Base-by-base conservation (phyloP, 2,329 filamentous ascomycete genomes). In the Berkeleyomyces basicola region DNA sequence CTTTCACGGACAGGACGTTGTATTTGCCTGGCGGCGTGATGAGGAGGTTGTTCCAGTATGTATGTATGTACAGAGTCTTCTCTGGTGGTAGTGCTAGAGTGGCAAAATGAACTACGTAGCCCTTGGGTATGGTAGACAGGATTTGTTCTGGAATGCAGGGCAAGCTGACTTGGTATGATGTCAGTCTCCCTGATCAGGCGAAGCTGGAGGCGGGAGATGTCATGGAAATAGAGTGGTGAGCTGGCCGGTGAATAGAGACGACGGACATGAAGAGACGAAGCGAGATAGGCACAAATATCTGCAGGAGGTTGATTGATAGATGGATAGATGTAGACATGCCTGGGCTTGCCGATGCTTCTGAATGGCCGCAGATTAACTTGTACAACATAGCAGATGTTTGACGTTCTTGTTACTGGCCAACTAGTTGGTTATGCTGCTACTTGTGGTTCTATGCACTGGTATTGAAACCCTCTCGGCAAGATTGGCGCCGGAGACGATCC, bases 121-220 rank as follows among this genome's bases (percentile, higher is more conserved):
- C 23, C 23, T 23, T 23, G 23, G 23, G 23, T 23, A 23, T n/a
- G 42, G 43, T 42, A 11, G 33, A 61, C n/a, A 57, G 60, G 60
- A 47, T 57, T 47, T 57, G 49, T 61, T 46, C 60, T 61, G 60
- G 60, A 61, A 61, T 61, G 49, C 39, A 53, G 14, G 16, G 44
- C 16, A 43, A 5, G 14, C 42, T 53, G 49, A 36, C 49, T 10
- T 53, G 49, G 33, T 37, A 7, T 33, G 4, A 46, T 55, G 33
- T 10, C 33, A 9, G 51, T 39, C 42, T 59, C 58, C 43, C 43
- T 59, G 31, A 31, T 47, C 10, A 31, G 9, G 37, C 42, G 9
- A 36, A 55, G 33, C 51, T 55, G 51, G 51, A 55, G 33, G 39
- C 43, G 33, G 51, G 14, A 39, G 3, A 37, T 23, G 23, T 23